phyloP scores from a whole-genome alignment of 768 basidiomycete genomes.

The Ramaria rubella region DNA sequence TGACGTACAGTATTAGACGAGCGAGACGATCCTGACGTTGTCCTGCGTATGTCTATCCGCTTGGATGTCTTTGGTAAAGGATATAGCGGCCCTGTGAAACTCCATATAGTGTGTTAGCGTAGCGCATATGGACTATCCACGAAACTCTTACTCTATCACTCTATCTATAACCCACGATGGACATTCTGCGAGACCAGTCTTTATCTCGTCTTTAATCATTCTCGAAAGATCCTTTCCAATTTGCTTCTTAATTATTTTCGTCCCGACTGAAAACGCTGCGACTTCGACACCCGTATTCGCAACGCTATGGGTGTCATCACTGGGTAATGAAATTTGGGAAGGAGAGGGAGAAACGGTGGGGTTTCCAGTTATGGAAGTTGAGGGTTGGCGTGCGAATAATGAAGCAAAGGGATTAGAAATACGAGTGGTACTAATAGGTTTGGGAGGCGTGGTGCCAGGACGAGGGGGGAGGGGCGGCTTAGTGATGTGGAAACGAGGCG shows the following conservation, averaged over 20 bases:
- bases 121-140: background rate
- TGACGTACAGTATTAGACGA: constrained; percentile 25
- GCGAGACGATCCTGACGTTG: constrained; percentile 23
- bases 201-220: constrained; percentile 50
- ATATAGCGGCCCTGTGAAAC: constrained; percentile 44
- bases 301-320: constrained; percentile 13
- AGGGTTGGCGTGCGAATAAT: constrained; percentile 47
- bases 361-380: no score
- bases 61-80: constrained; percentile 44
- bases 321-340: constrained; percentile 24
- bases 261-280: constrained; percentile 53
- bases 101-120: constrained; percentile 7
- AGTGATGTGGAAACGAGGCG: constrained; percentile 29
- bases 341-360: constrained; percentile 28
- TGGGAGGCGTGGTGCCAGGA: constrained; percentile 16
- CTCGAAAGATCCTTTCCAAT: constrained; percentile 48
- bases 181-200: constrained; percentile 36
- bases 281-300: constrained; percentile 42
- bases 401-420: constrained; percentile 73
- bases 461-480: constrained; percentile 46
- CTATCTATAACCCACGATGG: constrained; percentile 57
- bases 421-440: constrained; percentile 33
- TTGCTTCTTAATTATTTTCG: constrained; percentile 45
- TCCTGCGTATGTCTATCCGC: constrained; percentile 17
- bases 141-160: constrained; percentile 35